Evolutionary conservation across 495 filamentous ascomycete genomes (phyloP).

Genomic region (Margaritispora aquatica): DNA sequence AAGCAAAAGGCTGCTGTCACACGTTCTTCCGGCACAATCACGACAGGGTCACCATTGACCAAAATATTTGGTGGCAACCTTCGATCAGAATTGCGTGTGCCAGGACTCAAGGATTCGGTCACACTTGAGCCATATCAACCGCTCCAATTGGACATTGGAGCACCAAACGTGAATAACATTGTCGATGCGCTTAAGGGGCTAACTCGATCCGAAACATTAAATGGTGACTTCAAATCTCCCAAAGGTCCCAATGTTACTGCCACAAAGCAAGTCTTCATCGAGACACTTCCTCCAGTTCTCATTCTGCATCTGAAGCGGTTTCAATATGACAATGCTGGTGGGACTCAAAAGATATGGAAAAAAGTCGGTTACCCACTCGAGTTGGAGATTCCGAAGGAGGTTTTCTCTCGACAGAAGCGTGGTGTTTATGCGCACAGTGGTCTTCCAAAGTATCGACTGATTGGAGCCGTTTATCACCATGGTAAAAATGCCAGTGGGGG

Average conservation of each 20-base stretch:
- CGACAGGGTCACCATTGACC: conserved; percentile 74
- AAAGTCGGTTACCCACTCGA: conserved; percentile 92
- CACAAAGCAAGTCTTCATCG: conserved; percentile 92
- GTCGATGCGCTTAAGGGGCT: conserved; percentile 82
- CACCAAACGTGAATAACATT: conserved; percentile 79
- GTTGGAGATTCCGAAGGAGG: conserved; percentile 87
- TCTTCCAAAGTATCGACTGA: conserved; percentile 74
- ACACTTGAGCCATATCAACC: conserved; percentile 92
- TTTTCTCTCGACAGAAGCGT: conserved; percentile 73
- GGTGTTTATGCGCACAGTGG: conserved; percentile 55
- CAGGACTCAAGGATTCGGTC: conserved; percentile 81
- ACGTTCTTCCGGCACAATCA: conserved; percentile 68
- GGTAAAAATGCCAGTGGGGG: conserved; percentile 92
- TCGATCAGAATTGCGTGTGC: conserved; percentile 81
- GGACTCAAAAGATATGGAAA: conserved; percentile 98
- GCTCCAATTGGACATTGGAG: conserved; percentile 88
- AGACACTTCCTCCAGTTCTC: conserved; percentile 84
- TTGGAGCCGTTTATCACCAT: conserved; percentile 94
- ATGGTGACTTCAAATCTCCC: conserved; percentile 80
- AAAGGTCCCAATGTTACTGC: conserved; percentile 70
- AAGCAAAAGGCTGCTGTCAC: conserved; percentile 86
- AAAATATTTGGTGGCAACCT: conserved; percentile 93
- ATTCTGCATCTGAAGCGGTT: conserved; percentile 97
- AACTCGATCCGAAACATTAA: conserved; percentile 74
- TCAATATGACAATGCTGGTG: conserved; percentile 85